Percentiles rank a stretch among this genome's conserved stretches.
phyloP scores from a whole-genome alignment of 2,329 filamentous ascomycete genomes.

The Exutisphaerella laricina region DNA sequence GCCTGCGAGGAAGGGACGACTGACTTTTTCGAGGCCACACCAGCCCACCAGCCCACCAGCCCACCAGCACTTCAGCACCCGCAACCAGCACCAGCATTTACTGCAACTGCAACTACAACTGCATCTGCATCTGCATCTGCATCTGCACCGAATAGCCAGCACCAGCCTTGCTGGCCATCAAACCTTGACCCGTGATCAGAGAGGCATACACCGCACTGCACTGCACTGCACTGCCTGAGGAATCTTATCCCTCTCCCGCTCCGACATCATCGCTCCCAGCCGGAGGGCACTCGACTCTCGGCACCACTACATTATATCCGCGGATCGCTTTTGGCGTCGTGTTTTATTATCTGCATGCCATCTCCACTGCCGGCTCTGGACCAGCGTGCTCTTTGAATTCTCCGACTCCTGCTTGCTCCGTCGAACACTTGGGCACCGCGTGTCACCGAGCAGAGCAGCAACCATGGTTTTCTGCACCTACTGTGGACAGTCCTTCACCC shows the following conservation, averaged over 20 bases:
- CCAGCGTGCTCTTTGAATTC: slow-evolving; percentile 16
- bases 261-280: slow-evolving; percentile 1
- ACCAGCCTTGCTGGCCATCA: neutral
- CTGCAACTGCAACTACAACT: no score
- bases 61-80: no score
- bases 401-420: slow-evolving; percentile 14
- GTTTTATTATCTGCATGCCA: slow-evolving; percentile 14
- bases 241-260: neutral
- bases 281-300: neutral
- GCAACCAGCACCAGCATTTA: neutral
- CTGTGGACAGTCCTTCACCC: slow-evolving; percentile 49
- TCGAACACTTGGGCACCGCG: slow-evolving; percentile 7
- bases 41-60: no score
- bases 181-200: no score
- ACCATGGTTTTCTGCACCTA: slow-evolving; percentile 51
- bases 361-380: slow-evolving; percentile 10
- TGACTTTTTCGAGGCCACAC: slow-evolving; percentile 1
- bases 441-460: slow-evolving; percentile 9
- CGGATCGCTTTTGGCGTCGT: slow-evolving; percentile 14
- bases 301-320: slow-evolving; percentile 9
- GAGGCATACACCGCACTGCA: neutral
- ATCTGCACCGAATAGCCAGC: no score
- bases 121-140: no score
- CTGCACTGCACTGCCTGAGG: neutral
- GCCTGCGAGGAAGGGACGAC: slow-evolving; percentile 15